These are phyloP conservation scores for Acacia pycnantha DNA, from an alignment of 331 rosid genomes.

Conservation along the genomic window DNA sequence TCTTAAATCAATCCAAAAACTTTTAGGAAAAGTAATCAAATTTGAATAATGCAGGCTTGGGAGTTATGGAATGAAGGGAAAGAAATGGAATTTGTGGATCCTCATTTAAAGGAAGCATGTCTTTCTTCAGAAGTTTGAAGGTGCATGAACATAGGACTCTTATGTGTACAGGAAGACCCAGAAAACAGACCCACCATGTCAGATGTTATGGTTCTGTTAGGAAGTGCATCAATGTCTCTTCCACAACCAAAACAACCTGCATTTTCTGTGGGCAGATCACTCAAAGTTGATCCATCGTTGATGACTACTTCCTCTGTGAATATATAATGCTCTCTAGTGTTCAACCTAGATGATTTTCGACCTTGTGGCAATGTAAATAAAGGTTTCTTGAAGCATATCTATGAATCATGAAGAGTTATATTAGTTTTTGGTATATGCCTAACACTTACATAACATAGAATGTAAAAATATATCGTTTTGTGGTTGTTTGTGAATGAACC, in stretches of 20 bases:
- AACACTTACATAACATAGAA: neutral
- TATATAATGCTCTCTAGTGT: slow-evolving; percentile 3
- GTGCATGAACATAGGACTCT: slow-evolving; percentile 7
- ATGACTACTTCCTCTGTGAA: slow-evolving; percentile 5
- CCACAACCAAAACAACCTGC: slow-evolving; percentile 29
- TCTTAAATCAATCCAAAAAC: neutral
- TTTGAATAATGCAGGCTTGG: slow-evolving; percentile 39
- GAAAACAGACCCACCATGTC: slow-evolving; percentile 5
- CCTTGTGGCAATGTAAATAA: neutral
- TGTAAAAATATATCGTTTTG: neutral
- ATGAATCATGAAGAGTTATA: neutral
- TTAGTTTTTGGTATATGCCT: neutral
- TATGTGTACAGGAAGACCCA: slow-evolving; percentile 20
- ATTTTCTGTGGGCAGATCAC: neutral
- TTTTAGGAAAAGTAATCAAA: neutral
- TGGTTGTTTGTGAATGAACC: neutral
- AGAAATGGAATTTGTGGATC: slow-evolving; percentile 31
- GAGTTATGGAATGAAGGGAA: slow-evolving; percentile 37
- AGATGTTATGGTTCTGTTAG: slow-evolving; percentile 26
- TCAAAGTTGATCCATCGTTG: neutral
- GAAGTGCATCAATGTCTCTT: slow-evolving; percentile 24
- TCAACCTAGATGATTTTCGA: slow-evolving; percentile 9
- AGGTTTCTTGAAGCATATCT: neutral
- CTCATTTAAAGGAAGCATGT: slow-evolving; percentile 20
- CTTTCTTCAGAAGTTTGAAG: neutral